A percentile compares a stretch with the other conserved stretches of the same genome.
phyloP scores from a whole-genome alignment of 179 eudicot species.

The Nepenthes alata region DNA sequence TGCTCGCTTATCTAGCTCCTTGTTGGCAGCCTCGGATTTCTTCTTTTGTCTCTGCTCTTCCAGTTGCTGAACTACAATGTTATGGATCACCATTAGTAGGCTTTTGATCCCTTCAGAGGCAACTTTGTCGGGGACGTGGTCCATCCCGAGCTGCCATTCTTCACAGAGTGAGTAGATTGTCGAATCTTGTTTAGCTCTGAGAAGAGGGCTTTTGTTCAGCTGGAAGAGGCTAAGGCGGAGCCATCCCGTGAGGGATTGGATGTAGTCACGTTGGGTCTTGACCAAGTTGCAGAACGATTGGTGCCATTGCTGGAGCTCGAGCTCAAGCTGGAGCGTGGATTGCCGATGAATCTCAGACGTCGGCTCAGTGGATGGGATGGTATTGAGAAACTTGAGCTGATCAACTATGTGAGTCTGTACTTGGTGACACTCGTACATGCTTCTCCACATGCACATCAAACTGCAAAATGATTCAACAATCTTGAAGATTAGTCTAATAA shows the following conservation, averaged over 20 bases:
- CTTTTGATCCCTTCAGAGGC: constrained; percentile 85
- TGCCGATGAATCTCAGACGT: constrained; percentile 86
- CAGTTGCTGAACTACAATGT: constrained; percentile 65
- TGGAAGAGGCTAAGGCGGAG: constrained; percentile 91
- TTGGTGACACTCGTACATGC: constrained; percentile 88
- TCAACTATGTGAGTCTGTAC: constrained; percentile 88
- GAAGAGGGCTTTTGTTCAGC: constrained; percentile 38
- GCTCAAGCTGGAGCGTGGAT: constrained; percentile 82
- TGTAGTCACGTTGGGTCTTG: constrained; percentile 63
- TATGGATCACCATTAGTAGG: constrained; percentile 51
- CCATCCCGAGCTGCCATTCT: constrained; percentile 71
- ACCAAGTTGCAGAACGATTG: constrained; percentile 63
- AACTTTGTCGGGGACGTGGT: constrained; percentile 72
- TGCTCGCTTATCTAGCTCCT: constrained; percentile 64
- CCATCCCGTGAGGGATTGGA: constrained; percentile 80
- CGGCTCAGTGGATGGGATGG: constrained; percentile 48
- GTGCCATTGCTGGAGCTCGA: constrained; percentile 90
- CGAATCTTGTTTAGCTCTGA: constrained; percentile 49
- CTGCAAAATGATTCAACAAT: constrained; percentile 19
- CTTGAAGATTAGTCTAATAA: not conserved
- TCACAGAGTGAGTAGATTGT: constrained; percentile 79
- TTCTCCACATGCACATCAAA: constrained; percentile 89
- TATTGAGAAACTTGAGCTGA: constrained; percentile 71
- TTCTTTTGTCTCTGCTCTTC: constrained; percentile 84
- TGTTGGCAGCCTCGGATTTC: constrained; percentile 51